These are phyloP conservation scores for Rhizophagus clarus DNA, from an alignment of 192 early-diverging fungal species.

Conservation along the genomic window DNA sequence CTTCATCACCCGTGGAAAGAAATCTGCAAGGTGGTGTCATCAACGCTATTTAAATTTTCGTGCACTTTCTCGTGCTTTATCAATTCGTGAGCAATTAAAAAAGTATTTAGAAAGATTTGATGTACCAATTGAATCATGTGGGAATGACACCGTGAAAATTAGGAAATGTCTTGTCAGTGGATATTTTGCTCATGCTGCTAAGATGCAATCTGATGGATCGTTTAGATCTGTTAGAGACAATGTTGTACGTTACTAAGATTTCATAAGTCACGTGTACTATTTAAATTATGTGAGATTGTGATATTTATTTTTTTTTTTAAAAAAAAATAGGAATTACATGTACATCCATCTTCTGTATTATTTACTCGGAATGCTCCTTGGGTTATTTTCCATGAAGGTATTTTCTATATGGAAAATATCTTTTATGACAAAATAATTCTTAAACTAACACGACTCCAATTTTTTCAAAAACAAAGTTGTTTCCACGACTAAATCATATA, in stretches of 20 bases:
- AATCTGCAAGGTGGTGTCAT: conserved; percentile 82
- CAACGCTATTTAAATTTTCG: conserved; percentile 76
- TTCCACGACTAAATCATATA: conserved; percentile 94
- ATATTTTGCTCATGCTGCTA: conserved; percentile 78
- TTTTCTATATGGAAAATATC: not conserved
- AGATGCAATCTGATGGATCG: conserved; percentile 64
- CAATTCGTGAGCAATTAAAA: conserved; percentile 89
- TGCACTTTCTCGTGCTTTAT: conserved; percentile 76
- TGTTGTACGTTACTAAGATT: conserved; percentile 41
- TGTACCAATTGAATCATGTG: conserved; percentile 33
- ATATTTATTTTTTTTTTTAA: not conserved
- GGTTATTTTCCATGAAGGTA: conserved; percentile 90
- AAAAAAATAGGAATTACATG: conserved; percentile 47
- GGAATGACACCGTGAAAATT: conserved; percentile 41
- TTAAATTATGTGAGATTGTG: too few species aligned
- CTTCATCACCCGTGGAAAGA: conserved; percentile 58
- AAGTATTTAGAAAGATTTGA: conserved; percentile 53
- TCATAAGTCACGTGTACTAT: not conserved
- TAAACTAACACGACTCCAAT: not conserved
- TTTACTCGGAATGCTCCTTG: conserved; percentile 90
- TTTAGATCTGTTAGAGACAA: conserved; percentile 68
- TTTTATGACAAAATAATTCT: not conserved
- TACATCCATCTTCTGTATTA: conserved; percentile 92
- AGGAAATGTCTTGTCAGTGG: conserved; percentile 72
- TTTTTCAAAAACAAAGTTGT: conserved; percentile 54